Conservation (phyloP, 1,139 yeast genomes). For the Pichia sp. region DNA sequence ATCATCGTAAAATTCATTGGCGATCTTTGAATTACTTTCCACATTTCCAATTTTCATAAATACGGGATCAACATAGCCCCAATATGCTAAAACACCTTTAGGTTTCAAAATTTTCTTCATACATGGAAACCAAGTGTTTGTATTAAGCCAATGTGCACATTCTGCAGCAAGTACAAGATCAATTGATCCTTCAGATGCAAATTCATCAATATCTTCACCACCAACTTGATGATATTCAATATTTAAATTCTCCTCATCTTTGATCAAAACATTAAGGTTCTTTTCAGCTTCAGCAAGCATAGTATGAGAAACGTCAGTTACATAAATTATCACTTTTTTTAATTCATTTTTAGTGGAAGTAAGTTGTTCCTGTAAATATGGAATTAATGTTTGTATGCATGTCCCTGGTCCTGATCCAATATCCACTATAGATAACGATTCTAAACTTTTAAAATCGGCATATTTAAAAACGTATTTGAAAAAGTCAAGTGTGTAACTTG, state of each 20-base stretch:
- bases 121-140: conserved; percentile 45
- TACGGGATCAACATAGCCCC: conserved; percentile 75
- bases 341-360: conserved; percentile 17
- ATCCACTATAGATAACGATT: conserved; percentile 39
- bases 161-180: conserved; percentile 73
- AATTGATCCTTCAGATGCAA: conserved; percentile 30
- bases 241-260: conserved; percentile 7
- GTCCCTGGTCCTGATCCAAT: conserved; percentile 81
- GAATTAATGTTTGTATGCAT: conserved; percentile 8
- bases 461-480: conserved; percentile 40
- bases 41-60: conserved; percentile 29
- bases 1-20: conserved; percentile 34
- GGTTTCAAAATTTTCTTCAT: conserved; percentile 45
- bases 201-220: conserved; percentile 30
- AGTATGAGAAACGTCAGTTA: conserved; percentile 58
- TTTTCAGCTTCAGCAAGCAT: conserved; percentile 45
- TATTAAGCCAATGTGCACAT: conserved; percentile 74
- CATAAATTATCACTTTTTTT: conserved; percentile 45
- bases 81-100: conserved; percentile 60
- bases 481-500: conserved; percentile 55
- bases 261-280: conserved; percentile 4
- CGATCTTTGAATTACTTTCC: conserved; percentile 31
- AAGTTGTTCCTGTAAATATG: conserved; percentile 1
- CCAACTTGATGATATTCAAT: conserved; percentile 25
- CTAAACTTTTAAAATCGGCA: conserved; percentile 6